Conservation (phyloP, 2,329 filamentous ascomycete species). For the Beauveria rudraprayagi region DNA sequence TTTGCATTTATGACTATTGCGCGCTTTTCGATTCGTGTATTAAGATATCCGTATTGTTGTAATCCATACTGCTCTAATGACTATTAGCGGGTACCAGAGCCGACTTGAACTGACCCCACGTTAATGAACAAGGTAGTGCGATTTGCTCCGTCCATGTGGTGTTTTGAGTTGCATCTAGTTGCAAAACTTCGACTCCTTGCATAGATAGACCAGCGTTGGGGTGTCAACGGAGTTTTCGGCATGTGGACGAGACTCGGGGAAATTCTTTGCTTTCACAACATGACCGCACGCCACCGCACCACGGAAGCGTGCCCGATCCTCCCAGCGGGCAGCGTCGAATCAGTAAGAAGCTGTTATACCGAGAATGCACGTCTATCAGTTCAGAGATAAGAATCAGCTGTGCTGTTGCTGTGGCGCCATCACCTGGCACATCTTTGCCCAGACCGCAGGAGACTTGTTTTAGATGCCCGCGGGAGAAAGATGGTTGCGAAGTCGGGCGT, state of each 20-base stretch:
- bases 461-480: neutral
- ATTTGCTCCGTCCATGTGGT: neutral
- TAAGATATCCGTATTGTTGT: neutral
- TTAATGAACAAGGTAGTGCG: neutral
- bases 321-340: neutral
- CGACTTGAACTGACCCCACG: neutral
- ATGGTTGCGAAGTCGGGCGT: neutral
- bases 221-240: neutral
- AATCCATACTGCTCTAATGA: neutral
- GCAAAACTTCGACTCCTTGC: neutral
- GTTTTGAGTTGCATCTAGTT: neutral
- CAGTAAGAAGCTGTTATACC: neutral
- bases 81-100: conserved; percentile 2
- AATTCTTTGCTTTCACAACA: no score
- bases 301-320: neutral
- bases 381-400: neutral
- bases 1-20: neutral
- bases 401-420: neutral
- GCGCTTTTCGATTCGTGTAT: neutral
- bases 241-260: neutral
- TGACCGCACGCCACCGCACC: neutral
- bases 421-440: neutral
- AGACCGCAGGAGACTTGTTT: neutral
- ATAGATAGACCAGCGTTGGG: neutral
- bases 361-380: neutral